A percentile compares a stretch with the other conserved stretches of the same genome.
These are phyloP conservation scores for Boletus reticuloceps DNA, from an alignment of 768 basidiomycete species.

Conservation along the genomic window DNA sequence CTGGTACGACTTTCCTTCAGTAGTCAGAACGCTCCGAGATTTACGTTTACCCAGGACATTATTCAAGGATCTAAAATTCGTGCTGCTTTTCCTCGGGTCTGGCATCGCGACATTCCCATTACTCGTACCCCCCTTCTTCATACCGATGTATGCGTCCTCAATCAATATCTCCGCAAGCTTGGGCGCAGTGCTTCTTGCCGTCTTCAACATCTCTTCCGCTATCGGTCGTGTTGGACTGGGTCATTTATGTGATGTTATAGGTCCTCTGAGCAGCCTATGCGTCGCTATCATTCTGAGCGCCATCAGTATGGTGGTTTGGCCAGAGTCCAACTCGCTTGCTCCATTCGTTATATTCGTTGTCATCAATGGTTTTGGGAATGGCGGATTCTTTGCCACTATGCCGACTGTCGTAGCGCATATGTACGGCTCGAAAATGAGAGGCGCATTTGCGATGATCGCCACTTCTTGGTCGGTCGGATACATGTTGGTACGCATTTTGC, in stretches of 20 bases:
- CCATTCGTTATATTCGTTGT: conserved; percentile 27
- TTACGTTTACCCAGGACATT: conserved; percentile 18
- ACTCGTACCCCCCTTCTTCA: conserved; percentile 35
- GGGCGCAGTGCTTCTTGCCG: not conserved
- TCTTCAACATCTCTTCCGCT: conserved; percentile 1
- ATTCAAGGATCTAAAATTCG: not conserved
- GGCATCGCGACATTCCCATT: conserved; percentile 36
- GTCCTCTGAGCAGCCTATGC: not conserved
- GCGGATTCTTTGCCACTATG: conserved; percentile 35
- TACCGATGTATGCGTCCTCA: conserved; percentile 28
- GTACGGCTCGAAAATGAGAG: conserved; percentile 7
- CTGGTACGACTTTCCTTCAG: conserved; percentile 12
- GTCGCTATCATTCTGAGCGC: not conserved
- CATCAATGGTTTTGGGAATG: conserved; percentile 30
- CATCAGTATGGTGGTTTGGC: conserved; percentile 1
- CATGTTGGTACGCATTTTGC: not conserved
- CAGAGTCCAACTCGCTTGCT: not conserved
- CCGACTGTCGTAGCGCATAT: conserved; percentile 30
- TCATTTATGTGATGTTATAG: conserved; percentile 1
- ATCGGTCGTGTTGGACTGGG: not conserved
- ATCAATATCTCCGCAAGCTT: not conserved
- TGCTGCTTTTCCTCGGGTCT: conserved; percentile 30
- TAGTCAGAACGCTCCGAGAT: not conserved
- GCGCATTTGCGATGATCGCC: conserved; percentile 34
- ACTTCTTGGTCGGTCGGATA: not conserved